Base-by-base conservation (phyloP, 345 rosid species). In the Nephelium lappaceum region DNA sequence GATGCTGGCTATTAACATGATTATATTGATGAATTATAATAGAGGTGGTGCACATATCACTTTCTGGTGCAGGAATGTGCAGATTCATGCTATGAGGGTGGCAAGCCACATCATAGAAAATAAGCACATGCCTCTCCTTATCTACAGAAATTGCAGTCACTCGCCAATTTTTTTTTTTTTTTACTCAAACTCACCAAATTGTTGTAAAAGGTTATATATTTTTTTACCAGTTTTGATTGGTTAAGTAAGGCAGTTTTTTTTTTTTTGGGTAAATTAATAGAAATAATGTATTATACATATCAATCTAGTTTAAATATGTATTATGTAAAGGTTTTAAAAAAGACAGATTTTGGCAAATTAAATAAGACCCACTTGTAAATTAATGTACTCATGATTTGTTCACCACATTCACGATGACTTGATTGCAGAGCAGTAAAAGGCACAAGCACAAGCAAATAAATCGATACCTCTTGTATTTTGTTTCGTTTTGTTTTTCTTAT, bases 61-160 rank as follows among this genome's bases (percentile, higher is more conserved):
- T 84, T 80, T 81, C 80, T 76, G 79, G 74, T 68, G 74, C 84
- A 69, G 74, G 73, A 77, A 74, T 81, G 78, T 77, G 80, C 77
- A 82, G 72, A 68, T 73, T 75, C 70, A 77, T 78, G 84, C 75
- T 75, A 58, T 77, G 84, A 81, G 73, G 82, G 80, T 81, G 84
- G 84, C 58, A 63, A 78, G 86, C 86, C 88, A 79, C 85, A 75
- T 79, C 85, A 81, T 74, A 67, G 68, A 51, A 78, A 78, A 67
- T 57, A 62, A 19, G 62, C 82, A 76, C 78, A 73, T 79, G 81
- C 73, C 5, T 72, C 82, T 23, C 43, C 83, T 72, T 64, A 55
- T 79, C 81, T 69, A 72, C 69, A 21, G 1, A 27, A 64, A 45
- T 45, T 45, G 14, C 49, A 45, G 14, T 66, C 11, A 66, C 45